Percentiles rank a stretch among this genome's conserved stretches.
These are phyloP conservation scores for Aspergillus clavatus DNA, from an alignment of 2,329 filamentous ascomycete genomes.

Conservation along the genomic window DNA sequence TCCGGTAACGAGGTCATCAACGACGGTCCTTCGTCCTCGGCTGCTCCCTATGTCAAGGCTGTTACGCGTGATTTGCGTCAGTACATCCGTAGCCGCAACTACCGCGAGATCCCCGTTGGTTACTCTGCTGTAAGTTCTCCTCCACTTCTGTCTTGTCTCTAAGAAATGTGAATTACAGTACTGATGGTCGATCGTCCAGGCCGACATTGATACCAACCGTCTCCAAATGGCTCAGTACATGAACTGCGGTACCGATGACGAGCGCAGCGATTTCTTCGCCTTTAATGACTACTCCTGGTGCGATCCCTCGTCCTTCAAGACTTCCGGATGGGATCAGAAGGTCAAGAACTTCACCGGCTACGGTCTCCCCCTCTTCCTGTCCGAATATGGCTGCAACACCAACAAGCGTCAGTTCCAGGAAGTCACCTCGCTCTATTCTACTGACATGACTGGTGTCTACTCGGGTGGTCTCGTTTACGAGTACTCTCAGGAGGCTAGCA, in stretches of 20 bases:
- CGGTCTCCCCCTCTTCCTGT: conserved; percentile 86
- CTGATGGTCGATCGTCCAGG: conserved; percentile 34
- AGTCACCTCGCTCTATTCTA: conserved; percentile 70
- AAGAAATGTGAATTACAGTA: background rate
- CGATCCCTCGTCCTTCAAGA: conserved; percentile 71
- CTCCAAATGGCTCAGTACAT: conserved; percentile 84
- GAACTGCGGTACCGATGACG: conserved; percentile 83
- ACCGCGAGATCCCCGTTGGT: conserved; percentile 67
- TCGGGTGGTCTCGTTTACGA: conserved; percentile 96
- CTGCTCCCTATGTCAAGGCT: conserved; percentile 72
- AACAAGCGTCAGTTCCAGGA: conserved; percentile 79
- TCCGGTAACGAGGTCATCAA: conserved; percentile 79
- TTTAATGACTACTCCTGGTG: conserved; percentile 80
- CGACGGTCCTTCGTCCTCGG: conserved; percentile 58
- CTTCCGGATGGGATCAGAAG: conserved; percentile 80
- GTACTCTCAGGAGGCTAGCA: conserved; percentile 78
- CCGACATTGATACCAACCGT: conserved; percentile 80
- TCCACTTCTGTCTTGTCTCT: background rate
- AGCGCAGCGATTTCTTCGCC: conserved; percentile 81
- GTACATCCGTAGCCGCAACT: conserved; percentile 59
- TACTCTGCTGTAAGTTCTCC: conserved; percentile 51
- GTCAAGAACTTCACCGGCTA: conserved; percentile 83
- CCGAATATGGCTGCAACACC: conserved; percentile 86
- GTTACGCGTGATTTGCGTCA: conserved; percentile 71
- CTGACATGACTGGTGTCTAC: conserved; percentile 82